Percentiles rank a stretch among this genome's conserved stretches.
phyloP scores from a whole-genome alignment of 305 asterid species.

The Fraxinus sp. region DNA sequence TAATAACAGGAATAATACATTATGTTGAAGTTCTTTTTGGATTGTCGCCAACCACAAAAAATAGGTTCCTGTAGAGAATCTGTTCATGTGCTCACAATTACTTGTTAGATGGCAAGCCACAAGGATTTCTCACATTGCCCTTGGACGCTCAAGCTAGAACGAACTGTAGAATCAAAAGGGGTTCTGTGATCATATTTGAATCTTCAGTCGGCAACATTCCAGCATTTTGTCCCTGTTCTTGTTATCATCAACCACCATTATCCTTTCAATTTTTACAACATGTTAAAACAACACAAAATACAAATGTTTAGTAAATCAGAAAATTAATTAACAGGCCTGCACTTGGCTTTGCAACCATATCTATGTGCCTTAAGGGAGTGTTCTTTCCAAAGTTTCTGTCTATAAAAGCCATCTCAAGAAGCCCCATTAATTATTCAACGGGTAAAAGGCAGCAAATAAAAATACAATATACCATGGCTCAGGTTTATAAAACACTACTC shows the following conservation, averaged over 20 bases:
- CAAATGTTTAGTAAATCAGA: not conserved
- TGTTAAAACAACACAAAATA: not conserved
- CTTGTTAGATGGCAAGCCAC: too few species aligned
- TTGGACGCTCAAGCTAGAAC: too few species aligned
- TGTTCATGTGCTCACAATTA: too few species aligned
- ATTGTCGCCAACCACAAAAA: too few species aligned
- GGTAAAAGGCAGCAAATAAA: too few species aligned
- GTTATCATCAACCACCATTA: not conserved
- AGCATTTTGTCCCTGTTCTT: not conserved
- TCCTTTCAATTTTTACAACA: not conserved
- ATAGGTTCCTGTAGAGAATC: too few species aligned
- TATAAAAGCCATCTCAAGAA: conserved; percentile 4
- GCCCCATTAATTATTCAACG: not conserved
- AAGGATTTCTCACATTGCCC: too few species aligned
- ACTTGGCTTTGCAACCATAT: not conserved
- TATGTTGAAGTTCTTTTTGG: not conserved
- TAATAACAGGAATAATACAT: not conserved
- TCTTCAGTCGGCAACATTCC: not conserved
- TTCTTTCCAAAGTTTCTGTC: not conserved
- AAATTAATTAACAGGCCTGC: not conserved
- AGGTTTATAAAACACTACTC: too few species aligned
- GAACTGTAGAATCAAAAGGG: too few species aligned
- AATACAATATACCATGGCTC: too few species aligned
- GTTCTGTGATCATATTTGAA: not conserved
- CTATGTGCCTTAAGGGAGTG: not conserved